Base-by-base conservation (phyloP, 352 stramenopile species). In the Phytopythium aichiense region DNA sequence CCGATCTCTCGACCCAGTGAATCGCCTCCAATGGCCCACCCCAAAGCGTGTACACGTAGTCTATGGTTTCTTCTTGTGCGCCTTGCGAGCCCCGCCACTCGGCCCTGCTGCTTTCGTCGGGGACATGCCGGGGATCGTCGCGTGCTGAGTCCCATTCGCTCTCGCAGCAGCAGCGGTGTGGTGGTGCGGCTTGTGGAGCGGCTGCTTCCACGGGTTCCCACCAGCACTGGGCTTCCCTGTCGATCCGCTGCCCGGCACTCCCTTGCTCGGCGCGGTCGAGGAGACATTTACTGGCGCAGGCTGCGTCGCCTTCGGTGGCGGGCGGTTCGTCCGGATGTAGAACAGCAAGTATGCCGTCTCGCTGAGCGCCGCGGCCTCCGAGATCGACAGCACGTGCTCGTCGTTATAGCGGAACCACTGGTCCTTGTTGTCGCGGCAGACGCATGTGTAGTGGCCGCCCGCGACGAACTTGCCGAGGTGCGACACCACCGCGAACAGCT, bases 371-470 rank as follows among this genome's bases (percentile, higher is more conserved):
- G 71, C 81, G 7, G 73, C 79, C 53, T 92, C 85, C 49, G 84
- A 83, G 58, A 92, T 83, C 16, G 83, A 82, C 31, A 80, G 72
- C 66, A 93, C 86, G 60, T 89, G 81, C 70, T 94, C 86, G 65
- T 94, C 86, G 51, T 94, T 72, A 56, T 85, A 94, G 43, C 77
- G 76, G 68, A 90, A 92, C 86, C 86, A 94, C 69, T 94, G 86
- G 61, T 93, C 86, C 60, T 93, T 94, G 70, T 92, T 92, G 72
- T 94, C 86, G 22, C 84, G 84, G 48, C 86, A 94, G 37, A 92
- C 72, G 16, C 80, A 84, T 45, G 86, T 94, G 69, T 94, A 94
- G 68, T 94, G 86, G 4, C 86, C 86, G 23, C 86, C 86, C 0
- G 92, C 79, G 22, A 92, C 81, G 38, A 87, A 87, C 56, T 91